These are phyloP conservation scores for Sordariomycetes sp. DNA, from an alignment of 2,329 filamentous ascomycete genomes.

Conservation along the genomic window DNA sequence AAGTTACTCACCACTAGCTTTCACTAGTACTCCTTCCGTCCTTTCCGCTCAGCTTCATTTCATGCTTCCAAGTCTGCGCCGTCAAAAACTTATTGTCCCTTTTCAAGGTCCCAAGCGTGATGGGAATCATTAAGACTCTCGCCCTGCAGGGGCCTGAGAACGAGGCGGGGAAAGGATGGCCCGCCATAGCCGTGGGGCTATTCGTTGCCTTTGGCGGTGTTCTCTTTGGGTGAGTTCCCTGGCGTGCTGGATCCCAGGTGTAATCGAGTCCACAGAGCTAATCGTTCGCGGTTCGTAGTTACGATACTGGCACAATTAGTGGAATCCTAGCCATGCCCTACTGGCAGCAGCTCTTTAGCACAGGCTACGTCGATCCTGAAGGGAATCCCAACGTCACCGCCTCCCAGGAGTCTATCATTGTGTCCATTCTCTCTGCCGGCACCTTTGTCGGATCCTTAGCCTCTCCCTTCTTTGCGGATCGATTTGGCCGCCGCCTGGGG, in stretches of 20 bases:
- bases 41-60: too few species aligned
- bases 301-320: slow-evolving; percentile 49
- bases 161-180: slow-evolving; percentile 49
- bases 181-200: slow-evolving; percentile 46
- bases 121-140: not conserved
- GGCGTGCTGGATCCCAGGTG: not conserved
- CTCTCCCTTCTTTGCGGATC: slow-evolving; percentile 52
- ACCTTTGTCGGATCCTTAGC: slow-evolving; percentile 65
- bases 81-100: too few species aligned
- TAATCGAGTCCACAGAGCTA: slow-evolving; percentile 5
- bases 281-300: slow-evolving; percentile 18
- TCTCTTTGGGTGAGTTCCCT: slow-evolving; percentile 36
- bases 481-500: slow-evolving; percentile 52
- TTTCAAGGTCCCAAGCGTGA: not conserved
- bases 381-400: slow-evolving; percentile 37
- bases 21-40: too few species aligned
- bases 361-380: slow-evolving; percentile 29
- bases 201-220: slow-evolving; percentile 54
- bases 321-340: slow-evolving; percentile 45
- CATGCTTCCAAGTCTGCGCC: too few species aligned
- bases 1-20: too few species aligned
- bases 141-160: slow-evolving; percentile 22
- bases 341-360: slow-evolving; percentile 27
- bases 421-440: slow-evolving; percentile 66
- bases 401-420: slow-evolving; percentile 50